Conservation (phyloP, 1,284 basidiomycete genomes). For the Polyporus tsugae region DNA sequence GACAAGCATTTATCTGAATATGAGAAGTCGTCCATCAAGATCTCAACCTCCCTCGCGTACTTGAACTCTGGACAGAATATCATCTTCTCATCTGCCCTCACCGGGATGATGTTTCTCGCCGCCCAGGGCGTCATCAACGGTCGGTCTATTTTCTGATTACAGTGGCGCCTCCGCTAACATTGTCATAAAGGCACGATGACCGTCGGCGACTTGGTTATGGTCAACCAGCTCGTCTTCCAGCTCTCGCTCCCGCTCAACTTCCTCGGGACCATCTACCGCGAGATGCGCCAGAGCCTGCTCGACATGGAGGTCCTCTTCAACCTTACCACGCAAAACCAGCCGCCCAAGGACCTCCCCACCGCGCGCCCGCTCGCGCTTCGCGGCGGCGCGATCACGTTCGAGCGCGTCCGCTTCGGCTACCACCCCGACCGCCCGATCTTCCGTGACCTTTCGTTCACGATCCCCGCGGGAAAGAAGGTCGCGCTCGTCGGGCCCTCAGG, state of each 20-base stretch:
- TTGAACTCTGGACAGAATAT: constrained; percentile 97
- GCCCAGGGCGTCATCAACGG: constrained; percentile 95
- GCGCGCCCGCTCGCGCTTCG: constrained; percentile 76
- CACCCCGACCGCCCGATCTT: constrained; percentile 93
- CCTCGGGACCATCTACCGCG: constrained; percentile 95
- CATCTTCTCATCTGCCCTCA: constrained; percentile 94
- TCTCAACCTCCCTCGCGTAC: constrained; percentile 92
- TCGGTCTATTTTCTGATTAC: constrained; percentile 41
- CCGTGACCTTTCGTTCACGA: constrained; percentile 86
- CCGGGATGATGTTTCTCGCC: constrained; percentile 95
- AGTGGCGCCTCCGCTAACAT: background rate
- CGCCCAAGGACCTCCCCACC: constrained; percentile 73
- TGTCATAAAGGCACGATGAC: constrained; percentile 88
- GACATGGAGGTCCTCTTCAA: constrained; percentile 98
- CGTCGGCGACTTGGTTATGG: constrained; percentile 97
- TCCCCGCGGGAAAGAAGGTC: constrained; percentile 95
- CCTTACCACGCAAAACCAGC: constrained; percentile 84
- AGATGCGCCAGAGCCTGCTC: constrained; percentile 92
- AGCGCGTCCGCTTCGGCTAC: constrained; percentile 93
- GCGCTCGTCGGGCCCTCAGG: constrained; percentile 97
- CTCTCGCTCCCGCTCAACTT: constrained; percentile 96
- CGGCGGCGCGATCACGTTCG: constrained; percentile 92
- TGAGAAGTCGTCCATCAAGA: constrained; percentile 93
- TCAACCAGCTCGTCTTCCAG: constrained; percentile 99
- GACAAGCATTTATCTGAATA: constrained; percentile 90